Base-by-base conservation (phyloP, 345 rosid species). In the Firmiana major region DNA sequence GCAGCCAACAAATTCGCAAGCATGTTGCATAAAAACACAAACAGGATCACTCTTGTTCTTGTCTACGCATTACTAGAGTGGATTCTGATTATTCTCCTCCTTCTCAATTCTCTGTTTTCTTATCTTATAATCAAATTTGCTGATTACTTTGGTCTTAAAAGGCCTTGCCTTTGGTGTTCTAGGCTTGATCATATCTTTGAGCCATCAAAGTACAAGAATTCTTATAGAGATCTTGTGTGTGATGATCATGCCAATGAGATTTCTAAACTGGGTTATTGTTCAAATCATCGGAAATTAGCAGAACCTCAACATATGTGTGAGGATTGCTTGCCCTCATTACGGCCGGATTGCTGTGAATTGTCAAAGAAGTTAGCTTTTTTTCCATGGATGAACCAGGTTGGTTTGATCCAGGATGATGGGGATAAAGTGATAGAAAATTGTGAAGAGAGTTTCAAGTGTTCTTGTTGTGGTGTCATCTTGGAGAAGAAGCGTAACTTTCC, bases 1-100 rank as follows among this genome's bases (percentile, higher is more conserved):
- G 97, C 92, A 57, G 89, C 95, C 81, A 94, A 94, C 89, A 94
- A 83, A 73, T 93, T 93, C 82, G 97, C 98, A 38, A 90, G 91
- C 55, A 81, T 90, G 85, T 63, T 94, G 43, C 94, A 92, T 81
- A 88, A 89, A 38, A 92, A 89, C 84, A 94, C 92, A 70, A 94
- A 92, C 85, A 83, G 82, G 79, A 79, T 94, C 78, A 90, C 95
- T 38, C 83, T 97, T 68, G 79, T 91, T 57, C 86, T 97, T 84
- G 80, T 92, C 83, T 97, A 97, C 79, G 96, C 93, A 49, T 36
- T 94, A n/a, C 95, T 97, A 5, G 99, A 97, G 75, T 97, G 99
- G 99, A 15, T 84, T 78, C 88, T 97, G 80, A 93, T 97, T 87
- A 6, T 85, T 77, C 85, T 92, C 78, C 95, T 97, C 60, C 89